Base-by-base conservation (phyloP, 2,329 filamentous ascomycete genomes). In the Alternaria consortialis region DNA sequence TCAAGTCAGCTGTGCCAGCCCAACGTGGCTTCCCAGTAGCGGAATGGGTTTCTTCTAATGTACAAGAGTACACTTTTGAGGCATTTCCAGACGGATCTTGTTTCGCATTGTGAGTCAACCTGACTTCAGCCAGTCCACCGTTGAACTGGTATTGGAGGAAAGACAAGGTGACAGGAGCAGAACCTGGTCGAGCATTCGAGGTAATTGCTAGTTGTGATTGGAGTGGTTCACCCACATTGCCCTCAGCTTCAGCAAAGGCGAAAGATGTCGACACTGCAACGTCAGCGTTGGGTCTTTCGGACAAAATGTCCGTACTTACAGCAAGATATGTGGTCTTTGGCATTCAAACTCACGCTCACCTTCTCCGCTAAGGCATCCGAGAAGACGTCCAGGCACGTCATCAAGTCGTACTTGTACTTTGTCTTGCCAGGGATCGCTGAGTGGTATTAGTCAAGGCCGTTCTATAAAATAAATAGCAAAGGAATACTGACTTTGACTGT, bases 1-100 rank as follows among this genome's bases (percentile, higher is more conserved):
- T 87, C 56, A 97, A 79, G 74, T 94, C 84, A 8, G 86, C 85
- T 11, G 80, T 72, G 1, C 90, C 90, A 39, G 79, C 76, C 54
- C 89, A 80, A n/a, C 79, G 77, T 31, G 77, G 74, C 56, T 75
- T 78, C 52, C 70, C 66, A 13, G 65, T 58, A 13, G 64, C 56
- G 5, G 66, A 60, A 7, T 62, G 65, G 17, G 64, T 69, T 57
- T 79, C 76, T 53, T 76, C 71, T 20, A 78, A 61, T 1, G 39
- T 51, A 43, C 71, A 68, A 12, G 75, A 63, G 29, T 60, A 62
- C 25, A 76, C 56, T 12, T 15, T 65, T 7, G 74, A 72, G 5
- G 34, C 47, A 17, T 32, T 60, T n/a, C 31, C 53, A 5, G 67
- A 54, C 1, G 56, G 23, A 7, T 59, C 44, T 13, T 68, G 58